These are phyloP conservation scores for Paxillus rubicundulus DNA, from an alignment of 768 basidiomycete genomes.

Conservation along the genomic window DNA sequence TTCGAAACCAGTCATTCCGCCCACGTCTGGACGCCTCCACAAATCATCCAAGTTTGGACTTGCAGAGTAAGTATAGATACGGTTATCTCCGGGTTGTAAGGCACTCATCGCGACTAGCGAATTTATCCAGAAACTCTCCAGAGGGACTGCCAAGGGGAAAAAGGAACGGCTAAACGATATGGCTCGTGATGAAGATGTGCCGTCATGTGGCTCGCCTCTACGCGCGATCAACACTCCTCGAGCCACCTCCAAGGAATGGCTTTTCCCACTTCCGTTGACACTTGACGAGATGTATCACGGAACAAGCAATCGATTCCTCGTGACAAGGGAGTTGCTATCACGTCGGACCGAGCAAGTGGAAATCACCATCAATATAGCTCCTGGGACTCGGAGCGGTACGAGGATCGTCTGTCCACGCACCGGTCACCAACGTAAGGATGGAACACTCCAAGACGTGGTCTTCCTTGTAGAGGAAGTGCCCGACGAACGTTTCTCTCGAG, in stretches of 20 bases:
- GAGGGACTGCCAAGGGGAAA: conserved; percentile 6
- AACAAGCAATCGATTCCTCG: conserved; percentile 53
- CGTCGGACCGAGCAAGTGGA: conserved; percentile 51
- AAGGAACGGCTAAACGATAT: conserved; percentile 4
- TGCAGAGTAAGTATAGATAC: conserved; percentile 24
- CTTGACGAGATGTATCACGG: conserved; percentile 64
- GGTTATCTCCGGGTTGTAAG: neutral
- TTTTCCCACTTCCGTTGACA: conserved; percentile 59
- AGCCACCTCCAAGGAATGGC: conserved; percentile 56
- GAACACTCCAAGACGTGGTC: conserved; percentile 60
- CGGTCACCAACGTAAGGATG: conserved; percentile 62
- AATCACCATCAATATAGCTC: conserved; percentile 57
- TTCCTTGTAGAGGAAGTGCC: conserved; percentile 61
- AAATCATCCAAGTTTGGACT: conserved; percentile 23
- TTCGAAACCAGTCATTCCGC: conserved; percentile 31
- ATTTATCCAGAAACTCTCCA: conserved; percentile 29
- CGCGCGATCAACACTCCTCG: conserved; percentile 38
- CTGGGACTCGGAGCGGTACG: conserved; percentile 61
- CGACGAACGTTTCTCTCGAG: conserved; percentile 55
- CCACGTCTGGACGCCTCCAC: conserved; percentile 20
- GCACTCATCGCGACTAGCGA: conserved; percentile 21
- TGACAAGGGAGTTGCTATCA: conserved; percentile 54
- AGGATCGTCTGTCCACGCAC: conserved; percentile 58
- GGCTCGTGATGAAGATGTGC: conserved; percentile 14
- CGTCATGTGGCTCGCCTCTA: conserved; percentile 38